Base-by-base conservation (phyloP, 768 basidiomycete species). In the Hypsizygus marmoreus region DNA sequence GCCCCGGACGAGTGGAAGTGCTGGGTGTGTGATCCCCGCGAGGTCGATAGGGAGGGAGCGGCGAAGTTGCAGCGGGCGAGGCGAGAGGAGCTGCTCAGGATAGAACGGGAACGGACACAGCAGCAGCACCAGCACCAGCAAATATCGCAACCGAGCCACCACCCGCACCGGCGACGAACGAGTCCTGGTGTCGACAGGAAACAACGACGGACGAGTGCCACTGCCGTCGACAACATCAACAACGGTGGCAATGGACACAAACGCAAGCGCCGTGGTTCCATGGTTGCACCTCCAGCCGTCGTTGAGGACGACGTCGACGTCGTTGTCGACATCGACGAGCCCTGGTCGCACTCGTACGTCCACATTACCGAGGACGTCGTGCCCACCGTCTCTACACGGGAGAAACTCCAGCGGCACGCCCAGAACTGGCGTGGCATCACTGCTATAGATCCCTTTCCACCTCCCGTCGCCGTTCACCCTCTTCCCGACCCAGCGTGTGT, bases 1-100 rank as follows among this genome's bases (percentile, higher is more conserved):
- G 84, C 88, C 0, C 86, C 88, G 1, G 89, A 92, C 36, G 79
- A 84, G 45, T 93, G 88, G 74, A 65, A 67, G 17, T 97, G 92
- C 64, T 88, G 88, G 76, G 58, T 72, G 4, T 91, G 89, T 57
- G 66, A 73, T 45, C 76, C 82, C 0, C 53, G 74, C 1, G 56
- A 66, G 10, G 76, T 79, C 14, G 75, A 81, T 53, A 66, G 65
- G 40, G 75, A 79, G 28, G 58, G 71, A 34, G 81, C 80, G 16
- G 69, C 70, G 40, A 71, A 65, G 54, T 51, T 71, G 43, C 75
- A 80, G 64, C 64, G 64, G 40, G 69, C 65, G 51, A 64, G 74
- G 52, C 56, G n/a, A n/a, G n/a, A 68, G 47, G 67, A 58, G 56
- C 40, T 40, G 14, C 54, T 68, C 45, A 67, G 57, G 53, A 54